Evolutionary conservation across 495 filamentous ascomycete species (phyloP).

Genomic region (Penicillium alfredii): DNA sequence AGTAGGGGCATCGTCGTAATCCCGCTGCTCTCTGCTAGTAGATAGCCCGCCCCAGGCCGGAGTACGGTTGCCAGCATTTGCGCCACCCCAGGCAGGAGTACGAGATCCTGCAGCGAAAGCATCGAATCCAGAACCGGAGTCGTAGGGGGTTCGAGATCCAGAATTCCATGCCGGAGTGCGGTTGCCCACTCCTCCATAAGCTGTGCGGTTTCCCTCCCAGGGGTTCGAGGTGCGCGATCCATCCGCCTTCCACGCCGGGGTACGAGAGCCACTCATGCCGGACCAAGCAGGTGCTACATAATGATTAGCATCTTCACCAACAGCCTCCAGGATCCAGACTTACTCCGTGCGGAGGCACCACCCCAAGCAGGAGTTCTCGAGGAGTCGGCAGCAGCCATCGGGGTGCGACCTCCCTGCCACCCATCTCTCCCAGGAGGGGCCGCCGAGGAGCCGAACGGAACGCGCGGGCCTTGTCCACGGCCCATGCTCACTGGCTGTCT

Average conservation of each 20-base stretch:
- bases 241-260: constrained; percentile 70
- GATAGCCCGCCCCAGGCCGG: constrained; percentile 41
- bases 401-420: constrained; percentile 63
- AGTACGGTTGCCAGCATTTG: constrained; percentile 46
- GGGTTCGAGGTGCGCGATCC: constrained; percentile 70
- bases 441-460: constrained; percentile 36
- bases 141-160: constrained; percentile 68
- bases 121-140: constrained; percentile 53
- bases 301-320: constrained; percentile 6
- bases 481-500: constrained; percentile 67
- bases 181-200: constrained; percentile 52
- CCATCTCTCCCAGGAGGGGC: constrained; percentile 31
- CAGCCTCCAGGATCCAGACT: constrained; percentile 19
- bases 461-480: constrained; percentile 49
- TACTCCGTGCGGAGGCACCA: constrained; percentile 49
- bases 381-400: constrained; percentile 50
- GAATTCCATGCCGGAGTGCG: constrained; percentile 53
- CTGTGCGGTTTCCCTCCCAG: constrained; percentile 74
- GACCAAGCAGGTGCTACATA: constrained; percentile 54
- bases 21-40: constrained; percentile 22
- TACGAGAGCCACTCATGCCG: constrained; percentile 54
- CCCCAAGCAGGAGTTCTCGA: constrained; percentile 70
- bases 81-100: constrained; percentile 64
- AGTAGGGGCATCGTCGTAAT: constrained; percentile 63
- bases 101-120: constrained; percentile 67